phyloP scores from a whole-genome alignment of 2,329 filamentous ascomycete genomes.

The Fusarium pininemorale region DNA sequence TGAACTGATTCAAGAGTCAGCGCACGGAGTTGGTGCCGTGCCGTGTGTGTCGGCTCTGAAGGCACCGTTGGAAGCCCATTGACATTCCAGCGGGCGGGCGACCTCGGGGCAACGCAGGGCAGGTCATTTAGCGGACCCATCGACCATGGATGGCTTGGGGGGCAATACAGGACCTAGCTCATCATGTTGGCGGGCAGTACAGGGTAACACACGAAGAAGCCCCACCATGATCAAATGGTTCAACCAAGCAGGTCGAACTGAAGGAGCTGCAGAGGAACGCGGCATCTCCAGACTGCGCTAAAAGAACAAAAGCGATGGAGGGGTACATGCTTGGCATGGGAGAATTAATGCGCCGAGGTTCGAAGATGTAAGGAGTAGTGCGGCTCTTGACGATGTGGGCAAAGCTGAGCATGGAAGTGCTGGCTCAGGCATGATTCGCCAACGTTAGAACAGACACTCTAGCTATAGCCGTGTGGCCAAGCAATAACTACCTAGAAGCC shows the following conservation, averaged over 20 bases:
- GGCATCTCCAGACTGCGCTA: too few relatives aligned
- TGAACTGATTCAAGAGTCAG: not conserved
- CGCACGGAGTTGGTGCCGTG: not conserved
- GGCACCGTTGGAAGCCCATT: too few relatives aligned
- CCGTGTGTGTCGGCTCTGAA: not conserved
- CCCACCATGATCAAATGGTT: not conserved
- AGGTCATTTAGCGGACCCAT: not conserved
- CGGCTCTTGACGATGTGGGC: not conserved
- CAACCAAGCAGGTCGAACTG: not conserved
- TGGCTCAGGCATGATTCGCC: too few relatives aligned
- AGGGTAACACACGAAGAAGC: not conserved
- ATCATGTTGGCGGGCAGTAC: not conserved
- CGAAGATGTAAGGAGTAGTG: not conserved
- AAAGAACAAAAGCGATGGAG: not conserved
- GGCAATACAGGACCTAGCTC: not conserved
- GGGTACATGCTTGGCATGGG: not conserved
- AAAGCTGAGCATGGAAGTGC: not conserved
- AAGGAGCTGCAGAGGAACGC: too few relatives aligned
- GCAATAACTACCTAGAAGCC: not conserved
- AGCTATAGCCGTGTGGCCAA: too few relatives aligned
- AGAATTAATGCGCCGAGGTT: not conserved
- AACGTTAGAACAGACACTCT: too few relatives aligned
- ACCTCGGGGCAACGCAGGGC: not conserved
- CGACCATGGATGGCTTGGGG: too few relatives aligned
- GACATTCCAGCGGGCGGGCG: too few relatives aligned